These are phyloP conservation scores for Oidiodendron maius DNA, from an alignment of 495 filamentous ascomycete species.

Conservation along the genomic window DNA sequence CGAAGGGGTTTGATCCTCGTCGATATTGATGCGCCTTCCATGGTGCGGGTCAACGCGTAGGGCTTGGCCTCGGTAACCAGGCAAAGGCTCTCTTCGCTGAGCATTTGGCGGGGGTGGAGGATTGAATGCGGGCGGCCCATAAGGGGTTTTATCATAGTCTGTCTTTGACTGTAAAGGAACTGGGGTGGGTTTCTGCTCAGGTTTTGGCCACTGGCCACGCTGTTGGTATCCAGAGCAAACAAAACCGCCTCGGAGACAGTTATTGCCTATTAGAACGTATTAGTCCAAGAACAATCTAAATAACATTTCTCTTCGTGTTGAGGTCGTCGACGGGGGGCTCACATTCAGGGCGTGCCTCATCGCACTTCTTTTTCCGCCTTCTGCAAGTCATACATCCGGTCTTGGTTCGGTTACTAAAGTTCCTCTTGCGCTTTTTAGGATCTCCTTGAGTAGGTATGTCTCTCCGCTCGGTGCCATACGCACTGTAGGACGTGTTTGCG, in stretches of 20 bases:
- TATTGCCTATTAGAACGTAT: slow-evolving; percentile 59
- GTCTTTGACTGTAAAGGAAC: slow-evolving; percentile 85
- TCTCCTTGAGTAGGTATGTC: slow-evolving; percentile 56
- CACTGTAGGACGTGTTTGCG: slow-evolving; percentile 31
- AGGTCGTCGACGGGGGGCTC: slow-evolving; percentile 32
- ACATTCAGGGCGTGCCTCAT: slow-evolving; percentile 94
- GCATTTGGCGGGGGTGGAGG: slow-evolving; percentile 12
- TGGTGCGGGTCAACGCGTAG: slow-evolving; percentile 52
- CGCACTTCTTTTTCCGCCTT: slow-evolving; percentile 96
- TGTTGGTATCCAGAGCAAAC: slow-evolving; percentile 88
- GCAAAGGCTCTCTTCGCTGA: slow-evolving; percentile 40
- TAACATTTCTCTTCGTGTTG: neutral
- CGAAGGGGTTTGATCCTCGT: slow-evolving; percentile 42
- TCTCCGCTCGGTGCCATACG: slow-evolving; percentile 40
- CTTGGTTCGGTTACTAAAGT: slow-evolving; percentile 96
- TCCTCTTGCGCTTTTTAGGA: slow-evolving; percentile 73
- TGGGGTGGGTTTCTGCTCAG: slow-evolving; percentile 53
- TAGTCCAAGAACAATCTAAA: slow-evolving; percentile 6
- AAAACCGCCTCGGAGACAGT: slow-evolving; percentile 88
- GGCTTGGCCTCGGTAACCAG: slow-evolving; percentile 46
- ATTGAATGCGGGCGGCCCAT: slow-evolving; percentile 34
- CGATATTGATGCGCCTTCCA: slow-evolving; percentile 32
- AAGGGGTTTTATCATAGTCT: slow-evolving; percentile 53
- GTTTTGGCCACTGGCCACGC: slow-evolving; percentile 63
- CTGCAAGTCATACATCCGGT: slow-evolving; percentile 96